A percentile compares a stretch with the other conserved stretches of the same genome.
Evolutionary conservation across 106 monocot genomes (phyloP).

Genomic region (Allium sativum): DNA sequence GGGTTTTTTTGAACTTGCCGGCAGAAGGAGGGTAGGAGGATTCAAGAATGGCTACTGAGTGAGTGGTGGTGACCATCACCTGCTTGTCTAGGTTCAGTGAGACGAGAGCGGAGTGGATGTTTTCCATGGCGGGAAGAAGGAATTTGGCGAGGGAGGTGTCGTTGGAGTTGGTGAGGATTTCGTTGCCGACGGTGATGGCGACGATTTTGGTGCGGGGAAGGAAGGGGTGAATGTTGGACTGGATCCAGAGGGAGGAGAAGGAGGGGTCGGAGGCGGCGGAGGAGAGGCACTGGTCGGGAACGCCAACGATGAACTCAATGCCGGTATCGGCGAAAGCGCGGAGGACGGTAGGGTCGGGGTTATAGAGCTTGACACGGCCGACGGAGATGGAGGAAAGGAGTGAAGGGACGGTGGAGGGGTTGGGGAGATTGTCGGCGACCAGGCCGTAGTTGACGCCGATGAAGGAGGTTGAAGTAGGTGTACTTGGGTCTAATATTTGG

Average conservation of each 20-base stretch:
- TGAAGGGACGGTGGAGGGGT: conserved; percentile 11
- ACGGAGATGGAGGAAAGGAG: conserved; percentile 19
- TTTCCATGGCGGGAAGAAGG: conserved; percentile 24
- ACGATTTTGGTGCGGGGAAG: conserved; percentile 16
- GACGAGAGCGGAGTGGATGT: conserved; percentile 19
- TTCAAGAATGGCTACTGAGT: conserved; percentile 20
- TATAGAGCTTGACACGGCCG: conserved; percentile 21
- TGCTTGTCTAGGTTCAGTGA: conserved; percentile 11
- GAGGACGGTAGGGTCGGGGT: conserved; percentile 22
- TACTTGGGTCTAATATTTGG: not conserved
- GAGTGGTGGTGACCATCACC: conserved; percentile 11
- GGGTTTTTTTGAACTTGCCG: conserved; percentile 5
- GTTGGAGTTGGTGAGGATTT: conserved; percentile 21
- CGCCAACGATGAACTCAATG: conserved; percentile 22
- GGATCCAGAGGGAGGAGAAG: conserved; percentile 13
- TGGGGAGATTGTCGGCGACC: conserved; percentile 18
- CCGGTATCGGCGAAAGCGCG: conserved; percentile 21
- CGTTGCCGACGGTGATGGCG: conserved; percentile 25
- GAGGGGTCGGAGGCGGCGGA: conserved; percentile 5
- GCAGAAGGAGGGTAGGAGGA: conserved; percentile 19
- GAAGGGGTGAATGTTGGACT: conserved; percentile 15
- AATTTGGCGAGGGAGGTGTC: conserved; percentile 11
- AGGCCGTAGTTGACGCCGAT: conserved; percentile 26
- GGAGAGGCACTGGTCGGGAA: conserved; percentile 23
- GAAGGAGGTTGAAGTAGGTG: conserved; percentile 18